Percentiles rank a stretch among this genome's conserved stretches.
phyloP scores from a whole-genome alignment of 768 basidiomycete species.

The Pisolithus tinctorius region DNA sequence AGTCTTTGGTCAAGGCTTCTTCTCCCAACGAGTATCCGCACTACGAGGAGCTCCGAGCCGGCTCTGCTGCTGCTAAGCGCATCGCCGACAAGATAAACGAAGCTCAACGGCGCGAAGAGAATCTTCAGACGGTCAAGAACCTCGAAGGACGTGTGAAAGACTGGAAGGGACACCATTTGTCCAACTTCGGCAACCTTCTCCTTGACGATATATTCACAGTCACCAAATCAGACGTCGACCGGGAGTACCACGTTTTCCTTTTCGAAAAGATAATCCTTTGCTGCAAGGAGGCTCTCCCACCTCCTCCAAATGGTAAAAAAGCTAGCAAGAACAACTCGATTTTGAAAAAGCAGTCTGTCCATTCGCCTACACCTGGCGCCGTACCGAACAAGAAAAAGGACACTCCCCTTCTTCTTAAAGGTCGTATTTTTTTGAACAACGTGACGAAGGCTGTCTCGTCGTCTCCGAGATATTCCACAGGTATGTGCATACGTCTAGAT shows the following conservation, averaged over 20 bases:
- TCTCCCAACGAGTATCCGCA: slow-evolving; percentile 56
- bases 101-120: slow-evolving; percentile 86
- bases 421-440: slow-evolving; percentile 95
- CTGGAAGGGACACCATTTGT: slow-evolving; percentile 97
- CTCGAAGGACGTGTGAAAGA: slow-evolving; percentile 86
- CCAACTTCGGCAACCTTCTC: slow-evolving; percentile 89
- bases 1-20: slow-evolving; percentile 75
- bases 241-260: slow-evolving; percentile 97
- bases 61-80: slow-evolving; percentile 81
- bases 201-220: slow-evolving; percentile 95
- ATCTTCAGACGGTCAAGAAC: slow-evolving; percentile 83
- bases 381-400: slow-evolving; percentile 64
- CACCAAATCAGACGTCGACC: slow-evolving; percentile 91
- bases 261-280: slow-evolving; percentile 99
- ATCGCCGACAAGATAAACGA: slow-evolving; percentile 97
- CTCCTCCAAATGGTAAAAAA: slow-evolving; percentile 58
- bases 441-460: slow-evolving; percentile 75
- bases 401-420: slow-evolving; percentile 84
- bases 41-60: slow-evolving; percentile 76
- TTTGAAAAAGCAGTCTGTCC: slow-evolving; percentile 69
- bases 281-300: slow-evolving; percentile 82
- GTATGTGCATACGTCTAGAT: slow-evolving; percentile 37
- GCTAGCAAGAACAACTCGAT: slow-evolving; percentile 81
- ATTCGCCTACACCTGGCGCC: slow-evolving; percentile 42
- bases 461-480: slow-evolving; percentile 48